Evolutionary conservation across 306 rosid genomes (phyloP), one percentile per base, ranked within the genome.

Genomic region (Benincasa hispida): DNA sequence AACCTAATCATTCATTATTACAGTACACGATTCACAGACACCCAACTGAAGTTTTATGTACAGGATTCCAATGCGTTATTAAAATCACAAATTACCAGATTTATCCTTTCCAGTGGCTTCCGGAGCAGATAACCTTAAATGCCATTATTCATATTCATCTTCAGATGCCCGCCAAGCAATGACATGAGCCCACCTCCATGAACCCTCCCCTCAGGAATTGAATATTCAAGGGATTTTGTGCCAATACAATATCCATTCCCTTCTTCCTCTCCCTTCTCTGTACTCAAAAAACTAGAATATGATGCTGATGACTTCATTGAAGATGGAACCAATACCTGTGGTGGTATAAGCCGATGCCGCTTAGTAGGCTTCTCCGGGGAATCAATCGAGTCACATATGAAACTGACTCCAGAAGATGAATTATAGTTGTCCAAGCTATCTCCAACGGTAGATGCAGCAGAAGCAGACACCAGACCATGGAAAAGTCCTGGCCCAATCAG

Each of bases 401-500:
- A 87, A 79, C 96, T 89, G 57, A 80, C 79, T 5, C 87, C 89
- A 18, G 97, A 90, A 41, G 92, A 87, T 80, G 97, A 87, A 74
- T 87, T 55, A 63, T 76, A 73, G 87, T 86, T 89, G 50, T 90
- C 93, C 63, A 87, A 82, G 70, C 94, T 84, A 75, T 86, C 88
- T 53, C 82, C 88, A 32, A 87, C 62, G n/a, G 80, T 83, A 77
- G 97, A 91, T 56, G 85, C 83, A 56, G 86, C 79, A 74, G 86
- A 81, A 27, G 83, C 81, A 69, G 91, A 86, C 13, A 94, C 96
- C 27, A 94, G 91, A 42, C 96, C 98, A 5, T 87, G 91, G 86
- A 94, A 94, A 32, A 94, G 91, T 59, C 98, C 91, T 0, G 99
- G 90, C 17, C 95, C 99, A 41, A 92, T 89, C 57, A 89, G 85